A percentile compares a stretch with the other conserved stretches of the same genome.
Conservation (phyloP, 2,329 filamentous ascomycete species). For the Kalaharituber pfeilii region DNA sequence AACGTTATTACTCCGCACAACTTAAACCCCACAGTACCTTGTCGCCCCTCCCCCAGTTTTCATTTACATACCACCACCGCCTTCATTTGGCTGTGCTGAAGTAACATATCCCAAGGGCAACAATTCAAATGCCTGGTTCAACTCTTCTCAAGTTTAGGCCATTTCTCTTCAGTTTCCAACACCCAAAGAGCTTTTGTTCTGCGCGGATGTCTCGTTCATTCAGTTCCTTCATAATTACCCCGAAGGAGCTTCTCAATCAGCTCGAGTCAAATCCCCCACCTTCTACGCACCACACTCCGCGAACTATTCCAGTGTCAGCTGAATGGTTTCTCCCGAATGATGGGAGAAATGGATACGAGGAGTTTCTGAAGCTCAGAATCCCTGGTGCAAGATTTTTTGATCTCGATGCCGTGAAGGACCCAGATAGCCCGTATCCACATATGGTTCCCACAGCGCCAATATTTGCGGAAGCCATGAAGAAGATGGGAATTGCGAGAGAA, state of each 20-base stretch:
- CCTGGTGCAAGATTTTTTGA: constrained; percentile 91
- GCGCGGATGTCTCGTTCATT: constrained; percentile 31
- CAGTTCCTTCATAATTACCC: constrained; percentile 71
- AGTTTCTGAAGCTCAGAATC: constrained; percentile 68
- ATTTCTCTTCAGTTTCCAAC: too few species aligned
- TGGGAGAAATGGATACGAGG: constrained; percentile 52
- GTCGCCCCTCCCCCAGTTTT: too few species aligned
- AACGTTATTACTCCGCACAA: too few species aligned
- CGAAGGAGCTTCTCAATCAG: constrained; percentile 62
- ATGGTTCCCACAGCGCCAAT: constrained; percentile 74
- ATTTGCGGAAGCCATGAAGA: constrained; percentile 77
- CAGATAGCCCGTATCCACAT: constrained; percentile 76
- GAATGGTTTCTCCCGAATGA: constrained; percentile 96
- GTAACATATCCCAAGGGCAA: too few species aligned
- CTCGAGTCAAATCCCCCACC: constrained; percentile 66
- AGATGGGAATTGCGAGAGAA: constrained; percentile 68
- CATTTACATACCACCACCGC: too few species aligned
- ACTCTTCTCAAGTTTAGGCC: too few species aligned
- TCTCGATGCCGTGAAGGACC: constrained; percentile 78
- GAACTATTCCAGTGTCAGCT: constrained; percentile 76
- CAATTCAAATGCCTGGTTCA: too few species aligned
- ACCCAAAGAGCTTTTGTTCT: too few species aligned
- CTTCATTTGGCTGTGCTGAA: too few species aligned
- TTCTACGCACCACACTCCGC: constrained; percentile 61
- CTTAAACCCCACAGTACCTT: too few species aligned